Base-by-base conservation (phyloP, 73 alveolate genomes). In the Diophrys sp. region DNA sequence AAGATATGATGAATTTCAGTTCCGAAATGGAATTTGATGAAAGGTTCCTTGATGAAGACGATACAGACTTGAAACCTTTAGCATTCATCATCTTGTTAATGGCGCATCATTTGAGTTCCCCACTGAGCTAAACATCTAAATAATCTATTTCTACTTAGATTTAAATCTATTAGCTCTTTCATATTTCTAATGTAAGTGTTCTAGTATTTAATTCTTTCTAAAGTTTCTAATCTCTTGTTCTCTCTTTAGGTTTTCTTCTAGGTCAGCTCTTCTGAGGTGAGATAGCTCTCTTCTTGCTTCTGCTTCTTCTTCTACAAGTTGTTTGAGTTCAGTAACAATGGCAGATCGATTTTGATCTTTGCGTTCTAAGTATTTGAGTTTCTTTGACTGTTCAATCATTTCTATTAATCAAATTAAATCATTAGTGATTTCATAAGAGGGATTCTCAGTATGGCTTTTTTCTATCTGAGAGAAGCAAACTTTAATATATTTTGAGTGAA, bases 191-290 rank as follows among this genome's bases (percentile, higher is more conserved):
- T 5, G 18, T 44, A 44, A 44, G 62, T 44, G 5, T 1, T 68
- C 75, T 2, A 68, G 24, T 5, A 68, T 2, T 25, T 68, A 55
- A 28, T 14, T 28, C 54, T 29, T 25, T 31, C 75, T 23, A 24
- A 68, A 31, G 26, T 68, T 68, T 18, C 75, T 25, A 2, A 68
- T 25, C 29, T 68, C 75, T 28, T 28, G 18, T 55, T 68, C 75
- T 31, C 75, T 68, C 55, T 28, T 18, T 5, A 68, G 24, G 24
- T 68, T 68, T 31, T 68, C 75, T 2, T 5, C 55, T 5, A 68
- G 26, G 24, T 68, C 75, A 25, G 5, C 18, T 55, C 55, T 68
- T 28, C 75, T 18, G 2, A 68, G 54, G 11, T 25, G 29, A 68
- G 25, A 23, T 31, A 68, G 29, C 29, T 68, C 75, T 68, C 75